These are phyloP conservation scores for Jacaranda copaia DNA, from an alignment of 257 asterid genomes.

Conservation along the genomic window DNA sequence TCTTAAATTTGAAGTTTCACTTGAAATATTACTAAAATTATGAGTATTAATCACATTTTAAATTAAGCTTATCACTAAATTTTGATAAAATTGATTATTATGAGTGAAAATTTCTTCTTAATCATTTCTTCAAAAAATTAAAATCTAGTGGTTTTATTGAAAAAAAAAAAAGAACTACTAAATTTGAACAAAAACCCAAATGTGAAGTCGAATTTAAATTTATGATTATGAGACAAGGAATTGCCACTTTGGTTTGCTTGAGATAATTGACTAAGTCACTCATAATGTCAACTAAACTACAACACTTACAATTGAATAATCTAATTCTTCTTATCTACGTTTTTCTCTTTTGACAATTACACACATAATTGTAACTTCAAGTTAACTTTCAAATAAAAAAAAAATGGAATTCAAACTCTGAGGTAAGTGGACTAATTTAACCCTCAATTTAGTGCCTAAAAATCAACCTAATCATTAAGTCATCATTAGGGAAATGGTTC, in stretches of 20 bases:
- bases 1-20: too few relatives aligned
- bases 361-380: neutral
- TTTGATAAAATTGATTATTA: too few relatives aligned
- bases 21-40: too few relatives aligned
- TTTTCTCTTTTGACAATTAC: neutral
- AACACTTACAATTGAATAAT: neutral
- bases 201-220: too few relatives aligned
- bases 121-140: too few relatives aligned
- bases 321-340: neutral
- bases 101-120: too few relatives aligned
- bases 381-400: neutral
- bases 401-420: neutral
- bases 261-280: constrained; percentile 2
- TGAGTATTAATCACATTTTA: too few relatives aligned
- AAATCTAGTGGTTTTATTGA: too few relatives aligned
- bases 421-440: neutral
- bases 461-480: neutral
- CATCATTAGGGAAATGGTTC: constrained; percentile 15
- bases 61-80: too few relatives aligned
- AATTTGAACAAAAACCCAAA: neutral
- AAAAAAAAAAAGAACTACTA: neutral
- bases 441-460: neutral
- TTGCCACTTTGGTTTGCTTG: neutral
- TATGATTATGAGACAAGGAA: neutral
- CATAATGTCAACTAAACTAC: neutral